These are phyloP conservation scores for Alternaria panax DNA, from an alignment of 2,329 filamentous ascomycete species.

Conservation along the genomic window DNA sequence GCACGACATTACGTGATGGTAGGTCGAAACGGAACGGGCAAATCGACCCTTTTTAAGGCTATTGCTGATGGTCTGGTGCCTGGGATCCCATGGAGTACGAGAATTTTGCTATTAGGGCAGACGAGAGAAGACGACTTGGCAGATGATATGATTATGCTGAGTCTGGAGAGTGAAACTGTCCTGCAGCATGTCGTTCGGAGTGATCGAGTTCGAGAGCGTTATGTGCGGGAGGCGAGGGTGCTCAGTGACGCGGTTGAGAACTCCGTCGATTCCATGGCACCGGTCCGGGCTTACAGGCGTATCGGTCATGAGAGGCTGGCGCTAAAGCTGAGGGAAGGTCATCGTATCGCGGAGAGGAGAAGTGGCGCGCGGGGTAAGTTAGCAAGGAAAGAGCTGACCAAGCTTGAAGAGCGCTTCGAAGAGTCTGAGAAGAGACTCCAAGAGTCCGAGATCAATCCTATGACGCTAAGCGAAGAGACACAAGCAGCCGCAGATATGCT, in stretches of 20 bases:
- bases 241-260: conserved; percentile 68
- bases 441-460: conserved; percentile 64
- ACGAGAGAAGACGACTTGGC: conserved; percentile 30
- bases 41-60: conserved; percentile 78
- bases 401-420: conserved; percentile 71
- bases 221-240: conserved; percentile 68
- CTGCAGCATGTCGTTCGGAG: conserved; percentile 71
- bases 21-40: conserved; percentile 82
- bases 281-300: conserved; percentile 67
- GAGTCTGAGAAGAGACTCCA: conserved; percentile 61
- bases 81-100: conserved; percentile 57
- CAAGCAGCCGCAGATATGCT: conserved; percentile 74
- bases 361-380: conserved; percentile 78
- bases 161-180: conserved; percentile 56
- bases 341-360: conserved; percentile 75
- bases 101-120: conserved; percentile 48
- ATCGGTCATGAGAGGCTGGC: conserved; percentile 69
- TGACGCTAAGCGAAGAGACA: conserved; percentile 68
- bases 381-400: conserved; percentile 76
- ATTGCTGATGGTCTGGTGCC: conserved; percentile 81
- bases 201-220: conserved; percentile 60
- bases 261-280: conserved; percentile 62
- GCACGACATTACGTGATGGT: conserved; percentile 79
- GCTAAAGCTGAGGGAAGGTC: conserved; percentile 70
- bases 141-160: conserved; percentile 45